Percentiles rank a stretch among this genome's conserved stretches.
Evolutionary conservation across 345 rosid genomes (phyloP).

Genomic region (Draba incana): DNA sequence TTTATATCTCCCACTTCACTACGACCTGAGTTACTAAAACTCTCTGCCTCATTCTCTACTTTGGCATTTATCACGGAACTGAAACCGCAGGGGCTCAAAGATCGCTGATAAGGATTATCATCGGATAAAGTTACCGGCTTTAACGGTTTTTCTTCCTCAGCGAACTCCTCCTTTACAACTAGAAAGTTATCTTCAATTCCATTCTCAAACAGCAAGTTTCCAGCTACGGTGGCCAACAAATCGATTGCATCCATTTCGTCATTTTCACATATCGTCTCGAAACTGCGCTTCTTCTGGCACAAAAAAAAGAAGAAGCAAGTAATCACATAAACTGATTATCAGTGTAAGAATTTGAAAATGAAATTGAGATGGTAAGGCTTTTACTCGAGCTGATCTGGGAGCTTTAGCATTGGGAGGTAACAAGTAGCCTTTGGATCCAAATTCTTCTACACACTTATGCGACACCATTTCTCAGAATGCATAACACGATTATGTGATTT

Average conservation of each 20-base stretch:
- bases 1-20: conserved; percentile 43
- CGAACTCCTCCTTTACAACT: conserved; percentile 47
- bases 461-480: conserved; percentile 65
- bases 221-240: conserved; percentile 94
- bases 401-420: conserved; percentile 87
- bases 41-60: conserved; percentile 50
- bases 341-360: neutral
- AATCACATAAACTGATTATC: conserved; percentile 3
- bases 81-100: conserved; percentile 41
- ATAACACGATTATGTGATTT: conserved; percentile 41
- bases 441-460: conserved; percentile 64
- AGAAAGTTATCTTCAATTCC: conserved; percentile 47
- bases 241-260: conserved; percentile 70
- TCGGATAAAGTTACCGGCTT: conserved; percentile 44
- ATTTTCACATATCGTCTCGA: conserved; percentile 51
- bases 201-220: conserved; percentile 63
- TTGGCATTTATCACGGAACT: conserved; percentile 52
- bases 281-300: conserved; percentile 68
- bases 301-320: neutral
- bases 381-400: conserved; percentile 89
- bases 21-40: conserved; percentile 43
- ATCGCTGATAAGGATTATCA: conserved; percentile 41
- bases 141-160: conserved; percentile 45
- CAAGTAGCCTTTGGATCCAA: conserved; percentile 72
- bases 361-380: conserved; percentile 3